A percentile compares a stretch with the other conserved stretches of the same genome.
phyloP scores from a whole-genome alignment of 2,329 filamentous ascomycete genomes.

The Ophiobolus disseminans region DNA sequence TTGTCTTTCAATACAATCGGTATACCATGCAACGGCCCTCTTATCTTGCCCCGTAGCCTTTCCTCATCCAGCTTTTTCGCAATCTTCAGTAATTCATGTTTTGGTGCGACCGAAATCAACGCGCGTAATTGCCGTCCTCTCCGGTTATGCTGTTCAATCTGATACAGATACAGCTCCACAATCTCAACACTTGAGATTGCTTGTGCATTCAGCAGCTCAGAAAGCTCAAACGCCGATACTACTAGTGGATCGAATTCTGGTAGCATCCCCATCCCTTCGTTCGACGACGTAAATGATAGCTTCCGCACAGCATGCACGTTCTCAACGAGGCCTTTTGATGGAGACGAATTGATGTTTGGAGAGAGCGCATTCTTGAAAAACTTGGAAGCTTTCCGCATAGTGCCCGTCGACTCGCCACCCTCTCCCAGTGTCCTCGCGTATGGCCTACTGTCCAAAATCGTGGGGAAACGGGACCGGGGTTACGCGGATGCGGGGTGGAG shows the following conservation, averaged over 20 bases:
- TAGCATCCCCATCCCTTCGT: constrained; percentile 22
- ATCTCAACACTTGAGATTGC: constrained; percentile 46
- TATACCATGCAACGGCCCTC: constrained; percentile 53
- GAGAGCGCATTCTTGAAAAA: constrained; percentile 37
- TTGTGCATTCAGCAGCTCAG: constrained; percentile 39
- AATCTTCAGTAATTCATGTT: constrained; percentile 43
- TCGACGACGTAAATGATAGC: constrained; percentile 37
- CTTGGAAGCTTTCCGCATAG: constrained; percentile 34
- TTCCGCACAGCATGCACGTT: constrained; percentile 29
- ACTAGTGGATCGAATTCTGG: constrained; percentile 44
- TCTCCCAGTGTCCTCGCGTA: constrained; percentile 4
- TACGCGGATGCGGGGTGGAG: constrained; percentile 1
- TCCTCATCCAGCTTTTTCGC: constrained; percentile 52
- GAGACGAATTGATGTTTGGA: constrained; percentile 32
- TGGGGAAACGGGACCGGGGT: constrained; percentile 10
- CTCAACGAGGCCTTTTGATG: constrained; percentile 24
- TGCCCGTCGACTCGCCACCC: constrained; percentile 7
- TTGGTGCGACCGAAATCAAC: constrained; percentile 49
- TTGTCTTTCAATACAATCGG: constrained; percentile 54
- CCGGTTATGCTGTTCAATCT: constrained; percentile 47
- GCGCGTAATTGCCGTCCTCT: constrained; percentile 46
- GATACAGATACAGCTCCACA: constrained; percentile 42
- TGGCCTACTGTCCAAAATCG: background rate
- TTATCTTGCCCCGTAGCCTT: constrained; percentile 42
- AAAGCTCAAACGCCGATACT: constrained; percentile 40